Evolutionary conservation across 2,329 filamentous ascomycete species (phyloP), one percentile per base, ranked within the genome.

Genomic region (Chrysosporium queenslandicum): DNA sequence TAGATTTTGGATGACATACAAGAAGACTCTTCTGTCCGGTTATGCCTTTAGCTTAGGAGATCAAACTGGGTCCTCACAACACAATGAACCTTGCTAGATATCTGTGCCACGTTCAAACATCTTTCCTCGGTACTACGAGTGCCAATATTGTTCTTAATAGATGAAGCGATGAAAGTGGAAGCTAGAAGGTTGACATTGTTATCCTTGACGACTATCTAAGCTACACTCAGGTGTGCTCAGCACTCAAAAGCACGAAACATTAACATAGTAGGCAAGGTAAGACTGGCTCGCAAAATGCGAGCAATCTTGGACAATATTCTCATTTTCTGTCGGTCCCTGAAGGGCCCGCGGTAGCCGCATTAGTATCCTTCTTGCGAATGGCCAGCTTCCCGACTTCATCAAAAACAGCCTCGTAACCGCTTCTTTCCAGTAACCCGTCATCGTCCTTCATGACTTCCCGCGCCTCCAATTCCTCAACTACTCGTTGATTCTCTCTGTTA

Each of bases 401-500:
- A 32, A 74, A 63, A 46, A 70, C 64, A 11, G 71, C 69, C 56
- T 73, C 68, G 48, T 71, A 67, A 1, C 71, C 71, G 48, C 66
- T 66, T 47, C 64, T 65, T 48, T 73, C 69, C 37, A 73, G 32
- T 29, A 71, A 57, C 2, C 70, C 69, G 12, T 62, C 59, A 9
- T 71, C 66, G 50, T 70, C 65, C 42, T 66, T 68, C 41, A 68
- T 69, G 11, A 71, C 70, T 55, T 72, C 68, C 14, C 68, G 66
- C 4, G 69, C 71, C 55, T 73, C 71, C 29, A 77, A 66, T 50
- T 72, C 69, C 53, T 74, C 71, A 3, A 77, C 72, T 58, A 80
- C 71, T 53, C 74, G 74, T 56, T 79, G 77, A 58, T 81, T 73
- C 52, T 74, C 72, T 11, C 65, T 62, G 52, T 75, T 76, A 1